Conservation (phyloP, 495 filamentous ascomycete species). For the Penicillium fimorum region DNA sequence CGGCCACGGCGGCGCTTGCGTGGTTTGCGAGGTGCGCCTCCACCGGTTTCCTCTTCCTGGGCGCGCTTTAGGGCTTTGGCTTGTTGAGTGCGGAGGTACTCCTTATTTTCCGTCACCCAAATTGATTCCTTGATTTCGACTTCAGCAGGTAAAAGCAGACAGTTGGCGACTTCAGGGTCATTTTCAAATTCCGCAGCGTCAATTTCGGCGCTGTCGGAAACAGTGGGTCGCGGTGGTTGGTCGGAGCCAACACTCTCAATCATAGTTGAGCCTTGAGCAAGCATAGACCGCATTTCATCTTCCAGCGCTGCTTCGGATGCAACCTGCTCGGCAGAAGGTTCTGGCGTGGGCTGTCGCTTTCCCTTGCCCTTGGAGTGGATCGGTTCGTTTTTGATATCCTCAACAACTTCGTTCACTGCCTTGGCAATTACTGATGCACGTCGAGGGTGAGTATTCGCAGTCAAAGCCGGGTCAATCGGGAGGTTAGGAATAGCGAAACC, state of each 20-base stretch:
- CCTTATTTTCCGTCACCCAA: slow-evolving; percentile 91
- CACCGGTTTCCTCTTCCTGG: slow-evolving; percentile 48
- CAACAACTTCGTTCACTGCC: slow-evolving; percentile 23
- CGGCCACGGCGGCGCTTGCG: slow-evolving; percentile 48
- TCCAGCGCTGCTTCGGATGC: slow-evolving; percentile 47
- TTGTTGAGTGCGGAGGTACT: slow-evolving; percentile 81
- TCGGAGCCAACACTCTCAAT: slow-evolving; percentile 29
- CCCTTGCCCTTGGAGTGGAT: slow-evolving; percentile 23
- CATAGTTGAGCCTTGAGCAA: slow-evolving; percentile 42
- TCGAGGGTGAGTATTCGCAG: slow-evolving; percentile 21
- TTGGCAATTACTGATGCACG: slow-evolving; percentile 21
- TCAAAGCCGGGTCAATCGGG: slow-evolving; percentile 47
- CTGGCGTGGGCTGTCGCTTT: slow-evolving; percentile 35
- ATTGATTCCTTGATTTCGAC: slow-evolving; percentile 77
- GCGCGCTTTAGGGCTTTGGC: slow-evolving; percentile 68
- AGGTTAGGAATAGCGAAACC: slow-evolving; percentile 48
- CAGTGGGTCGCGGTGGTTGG: slow-evolving; percentile 14
- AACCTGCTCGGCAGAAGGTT: slow-evolving; percentile 39
- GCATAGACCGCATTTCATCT: slow-evolving; percentile 40
- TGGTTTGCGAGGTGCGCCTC: slow-evolving; percentile 49
- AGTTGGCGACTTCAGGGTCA: slow-evolving; percentile 77
- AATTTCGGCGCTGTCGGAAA: slow-evolving; percentile 55
- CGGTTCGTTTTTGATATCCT: slow-evolving; percentile 25
- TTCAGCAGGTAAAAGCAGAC: slow-evolving; percentile 68
- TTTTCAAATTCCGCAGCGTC: slow-evolving; percentile 71